Evolutionary conservation across 2,329 filamentous ascomycete genomes (phyloP).

Genomic region (Colletotrichum karsti): DNA sequence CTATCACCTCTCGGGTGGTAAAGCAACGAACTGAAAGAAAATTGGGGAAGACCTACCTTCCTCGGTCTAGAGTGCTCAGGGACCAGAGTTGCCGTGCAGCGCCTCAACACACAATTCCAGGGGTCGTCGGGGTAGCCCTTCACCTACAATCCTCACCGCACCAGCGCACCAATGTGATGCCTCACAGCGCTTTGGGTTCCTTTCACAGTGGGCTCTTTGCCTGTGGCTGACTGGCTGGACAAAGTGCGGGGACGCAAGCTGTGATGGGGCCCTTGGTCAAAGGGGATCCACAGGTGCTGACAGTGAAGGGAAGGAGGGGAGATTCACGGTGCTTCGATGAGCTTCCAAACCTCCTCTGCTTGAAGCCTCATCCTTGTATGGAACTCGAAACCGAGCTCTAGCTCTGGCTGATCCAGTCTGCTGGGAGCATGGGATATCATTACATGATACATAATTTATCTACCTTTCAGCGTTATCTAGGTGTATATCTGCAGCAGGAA

Average conservation of each 20-base stretch:
- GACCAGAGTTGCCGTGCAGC: conserved; percentile 10
- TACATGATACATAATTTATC: background rate
- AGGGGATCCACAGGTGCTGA: conserved; percentile 14
- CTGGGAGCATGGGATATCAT: background rate
- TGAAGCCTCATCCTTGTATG: background rate
- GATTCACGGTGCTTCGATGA: conserved; percentile 25
- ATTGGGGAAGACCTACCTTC: background rate
- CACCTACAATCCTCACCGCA: background rate
- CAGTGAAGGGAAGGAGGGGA: conserved; percentile 18
- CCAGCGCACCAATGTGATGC: conserved; percentile 3
- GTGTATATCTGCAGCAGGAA: too few relatives aligned
- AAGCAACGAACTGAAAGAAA: conserved; percentile 12
- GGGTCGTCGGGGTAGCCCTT: conserved; percentile 10
- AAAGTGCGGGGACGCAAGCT: conserved; percentile 18
- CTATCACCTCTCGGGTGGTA: conserved; percentile 16
- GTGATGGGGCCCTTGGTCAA: conserved; percentile 5
- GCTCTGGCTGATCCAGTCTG: background rate
- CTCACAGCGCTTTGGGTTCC: background rate
- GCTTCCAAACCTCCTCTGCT: conserved; percentile 21
- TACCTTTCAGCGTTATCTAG: too few relatives aligned
- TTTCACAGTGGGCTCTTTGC: conserved; percentile 21
- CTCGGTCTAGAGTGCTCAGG: background rate
- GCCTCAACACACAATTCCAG: background rate
- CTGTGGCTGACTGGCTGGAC: conserved; percentile 16
- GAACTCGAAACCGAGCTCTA: conserved; percentile 5